Base-by-base conservation (phyloP, 148 eudicot genomes). In the Persicaria tinctoria region DNA sequence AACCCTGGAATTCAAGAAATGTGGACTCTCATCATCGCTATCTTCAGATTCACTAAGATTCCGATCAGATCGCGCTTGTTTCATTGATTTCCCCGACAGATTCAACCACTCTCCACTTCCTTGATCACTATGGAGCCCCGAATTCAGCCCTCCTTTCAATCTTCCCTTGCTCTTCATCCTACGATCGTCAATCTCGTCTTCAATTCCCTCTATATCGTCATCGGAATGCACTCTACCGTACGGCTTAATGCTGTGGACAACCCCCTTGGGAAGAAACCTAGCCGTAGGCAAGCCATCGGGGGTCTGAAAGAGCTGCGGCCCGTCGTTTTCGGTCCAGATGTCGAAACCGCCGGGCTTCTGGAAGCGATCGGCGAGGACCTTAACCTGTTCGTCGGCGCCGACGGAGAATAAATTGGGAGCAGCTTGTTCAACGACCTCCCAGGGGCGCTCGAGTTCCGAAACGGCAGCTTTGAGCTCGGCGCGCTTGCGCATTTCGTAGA, bases 301-400 rank as follows among this genome's bases (percentile, higher is more conserved):
- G 98, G 98, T 32, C 41, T 32, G 2, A 32, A 32, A 32, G 41
- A 32, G 41, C 41, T 32, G 41, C 41, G 41, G 41, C 32, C 98
- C 98, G 72, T 93, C 98, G 73, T 81, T 84, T 41, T 91, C 92
- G 1, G 97, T 82, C 98, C 98, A 93, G 87, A 91, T 49, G 82
- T 93, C 98, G 32, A 89, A 86, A 48, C 97, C 98, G 5, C 94
- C 98, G 13, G 98, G 89, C 79, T 83, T 93, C 87, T 91, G 97
- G 78, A 93, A 93, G 76, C 98, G 74, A 74, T 93, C 98, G 0
- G 98, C 98, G 63, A 93, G 74, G 4, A 89, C 94, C 87, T 91
- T 89, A 46, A 93, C 73, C 69, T 93, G 98, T 70, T 93, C 96
- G 76, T 93, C 98, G 9, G 98, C 94, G 0, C 74, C 72, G 1